phyloP scores from a whole-genome alignment of 768 basidiomycete species.

The Mycena amicta region DNA sequence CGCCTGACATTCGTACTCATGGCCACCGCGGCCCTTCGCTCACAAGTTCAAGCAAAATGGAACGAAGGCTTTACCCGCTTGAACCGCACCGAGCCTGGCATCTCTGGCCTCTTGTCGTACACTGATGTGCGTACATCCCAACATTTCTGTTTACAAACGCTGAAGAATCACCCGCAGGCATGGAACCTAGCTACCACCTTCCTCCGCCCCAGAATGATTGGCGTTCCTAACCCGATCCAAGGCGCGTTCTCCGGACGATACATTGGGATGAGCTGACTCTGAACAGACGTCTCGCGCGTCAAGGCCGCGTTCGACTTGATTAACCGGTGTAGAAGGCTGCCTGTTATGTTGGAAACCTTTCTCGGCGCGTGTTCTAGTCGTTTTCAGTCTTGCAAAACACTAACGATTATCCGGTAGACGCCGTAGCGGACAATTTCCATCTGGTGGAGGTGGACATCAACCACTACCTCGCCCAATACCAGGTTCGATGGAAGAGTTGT shows the following conservation, averaged over 20 bases:
- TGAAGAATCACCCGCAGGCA: slow-evolving; percentile 42
- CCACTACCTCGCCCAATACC: slow-evolving; percentile 59
- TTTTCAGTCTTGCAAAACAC: background rate
- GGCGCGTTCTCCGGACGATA: background rate
- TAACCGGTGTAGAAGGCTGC: slow-evolving; percentile 59
- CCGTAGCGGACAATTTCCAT: slow-evolving; percentile 59
- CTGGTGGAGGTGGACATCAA: slow-evolving; percentile 64
- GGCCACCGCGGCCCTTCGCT: slow-evolving; percentile 64
- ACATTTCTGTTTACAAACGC: slow-evolving; percentile 3
- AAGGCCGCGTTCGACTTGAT: slow-evolving; percentile 61
- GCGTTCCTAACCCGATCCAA: background rate
- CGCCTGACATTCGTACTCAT: no score
- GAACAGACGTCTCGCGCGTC: slow-evolving; percentile 50
- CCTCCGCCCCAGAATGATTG: slow-evolving; percentile 57
- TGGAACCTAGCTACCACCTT: slow-evolving; percentile 60
- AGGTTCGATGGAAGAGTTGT: slow-evolving; percentile 46
- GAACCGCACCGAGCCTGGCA: slow-evolving; percentile 60
- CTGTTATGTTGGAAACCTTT: slow-evolving; percentile 69
- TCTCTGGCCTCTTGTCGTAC: slow-evolving; percentile 64
- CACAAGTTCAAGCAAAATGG: slow-evolving; percentile 72
- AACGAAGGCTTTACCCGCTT: slow-evolving; percentile 68
- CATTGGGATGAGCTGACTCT: background rate
- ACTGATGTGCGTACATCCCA: slow-evolving; percentile 45
- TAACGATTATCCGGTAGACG: slow-evolving; percentile 47
- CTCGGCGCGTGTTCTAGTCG: slow-evolving; percentile 51